phyloP scores from a whole-genome alignment of 371 early-diverging fungal species.

The Mycotypha africana region DNA sequence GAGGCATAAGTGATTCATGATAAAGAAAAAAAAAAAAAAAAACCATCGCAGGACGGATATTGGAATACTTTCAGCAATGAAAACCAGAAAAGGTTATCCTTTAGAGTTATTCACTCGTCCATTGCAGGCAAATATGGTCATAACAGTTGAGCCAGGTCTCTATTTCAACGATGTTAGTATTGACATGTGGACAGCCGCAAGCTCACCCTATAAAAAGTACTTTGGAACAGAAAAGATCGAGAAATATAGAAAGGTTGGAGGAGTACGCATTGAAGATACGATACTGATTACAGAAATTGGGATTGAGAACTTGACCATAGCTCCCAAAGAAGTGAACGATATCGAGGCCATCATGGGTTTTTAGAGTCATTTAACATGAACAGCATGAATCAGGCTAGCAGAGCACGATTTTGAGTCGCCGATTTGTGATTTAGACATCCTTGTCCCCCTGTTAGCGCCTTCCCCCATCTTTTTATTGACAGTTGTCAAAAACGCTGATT shows the following conservation, averaged over 20 bases:
- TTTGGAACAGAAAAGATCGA: conserved; percentile 63
- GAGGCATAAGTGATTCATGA: conserved; percentile 81
- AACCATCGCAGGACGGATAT: not conserved
- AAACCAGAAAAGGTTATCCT: not conserved
- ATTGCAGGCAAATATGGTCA: conserved; percentile 74
- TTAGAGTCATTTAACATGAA: too few relatives aligned
- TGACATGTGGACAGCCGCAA: conserved; percentile 38
- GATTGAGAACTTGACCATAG: conserved; percentile 67
- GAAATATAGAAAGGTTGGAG: conserved; percentile 71
- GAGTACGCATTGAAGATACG: conserved; percentile 90
- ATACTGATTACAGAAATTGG: conserved; percentile 69
- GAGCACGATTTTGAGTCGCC: too few relatives aligned
- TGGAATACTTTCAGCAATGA: not conserved
- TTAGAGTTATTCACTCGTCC: conserved; percentile 10
- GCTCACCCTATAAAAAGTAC: conserved; percentile 50
- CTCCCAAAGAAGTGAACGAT: conserved; percentile 63
- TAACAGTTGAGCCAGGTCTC: conserved; percentile 91
- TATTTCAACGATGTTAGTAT: conserved; percentile 57
- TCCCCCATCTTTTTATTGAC: too few relatives aligned
- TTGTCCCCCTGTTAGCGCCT: too few relatives aligned
- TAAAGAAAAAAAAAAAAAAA: too few relatives aligned
- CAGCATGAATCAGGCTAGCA: too few relatives aligned
- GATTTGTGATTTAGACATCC: too few relatives aligned
- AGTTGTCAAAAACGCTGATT: too few relatives aligned
- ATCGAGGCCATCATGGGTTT: conserved; percentile 63